phyloP scores from a whole-genome alignment of 2,329 filamentous ascomycete species.

The Stagonosporopsis cucurbitacearum region DNA sequence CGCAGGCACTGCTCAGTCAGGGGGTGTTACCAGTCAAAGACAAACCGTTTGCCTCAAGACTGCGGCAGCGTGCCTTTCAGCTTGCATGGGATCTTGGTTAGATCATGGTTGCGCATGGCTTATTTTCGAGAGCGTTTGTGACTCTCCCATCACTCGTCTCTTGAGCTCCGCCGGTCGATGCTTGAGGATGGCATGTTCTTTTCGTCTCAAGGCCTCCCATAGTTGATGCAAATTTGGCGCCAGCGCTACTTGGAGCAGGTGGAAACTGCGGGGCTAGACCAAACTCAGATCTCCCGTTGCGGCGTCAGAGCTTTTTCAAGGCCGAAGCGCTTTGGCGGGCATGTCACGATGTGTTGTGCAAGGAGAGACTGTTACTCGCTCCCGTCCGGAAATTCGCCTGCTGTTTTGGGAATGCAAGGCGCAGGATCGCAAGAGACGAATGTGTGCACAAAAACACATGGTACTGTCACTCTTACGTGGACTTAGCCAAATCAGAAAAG shows the following conservation, averaged over 20 bases:
- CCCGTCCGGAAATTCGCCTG: background rate
- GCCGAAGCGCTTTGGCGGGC: constrained; percentile 1
- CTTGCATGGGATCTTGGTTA: background rate
- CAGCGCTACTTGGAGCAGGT: constrained; percentile 14
- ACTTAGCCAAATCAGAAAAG: background rate
- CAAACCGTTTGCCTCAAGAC: background rate
- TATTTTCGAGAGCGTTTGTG: background rate
- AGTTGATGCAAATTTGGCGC: constrained; percentile 13
- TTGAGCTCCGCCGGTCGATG: background rate
- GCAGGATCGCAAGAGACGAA: background rate
- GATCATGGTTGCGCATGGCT: background rate
- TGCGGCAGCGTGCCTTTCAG: background rate
- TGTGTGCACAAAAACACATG: background rate
- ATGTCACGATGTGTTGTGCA: constrained; percentile 7
- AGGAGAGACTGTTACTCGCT: constrained; percentile 2
- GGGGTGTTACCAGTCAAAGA: constrained; percentile 5
- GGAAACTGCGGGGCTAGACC: constrained; percentile 14
- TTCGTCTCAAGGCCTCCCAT: constrained; percentile 17
- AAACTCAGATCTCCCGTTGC: constrained; percentile 17
- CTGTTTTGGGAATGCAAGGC: background rate
- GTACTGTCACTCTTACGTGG: background rate
- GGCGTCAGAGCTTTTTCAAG: constrained; percentile 1
- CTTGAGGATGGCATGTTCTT: background rate
- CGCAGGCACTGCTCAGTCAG: constrained; percentile 16
- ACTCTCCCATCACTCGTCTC: background rate